Percentiles rank a stretch among this genome's conserved stretches.
These are phyloP conservation scores for Psilocybe azurescens DNA, from an alignment of 768 basidiomycete species.

Conservation along the genomic window DNA sequence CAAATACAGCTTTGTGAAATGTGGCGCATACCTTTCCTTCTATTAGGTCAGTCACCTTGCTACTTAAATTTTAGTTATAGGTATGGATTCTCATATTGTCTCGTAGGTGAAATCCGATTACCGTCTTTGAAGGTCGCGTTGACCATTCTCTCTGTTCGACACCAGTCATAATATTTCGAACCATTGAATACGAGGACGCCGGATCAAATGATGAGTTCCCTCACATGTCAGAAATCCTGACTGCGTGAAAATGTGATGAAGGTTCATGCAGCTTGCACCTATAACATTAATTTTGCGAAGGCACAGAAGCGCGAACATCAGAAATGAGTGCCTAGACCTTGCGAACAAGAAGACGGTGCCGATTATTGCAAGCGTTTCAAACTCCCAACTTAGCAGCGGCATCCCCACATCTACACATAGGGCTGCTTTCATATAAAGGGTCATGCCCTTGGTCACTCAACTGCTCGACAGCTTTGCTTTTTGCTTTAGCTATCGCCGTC, in stretches of 20 bases:
- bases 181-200: constrained; percentile 4
- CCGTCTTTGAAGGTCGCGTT: neutral
- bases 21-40: neutral
- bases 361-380: constrained; percentile 11
- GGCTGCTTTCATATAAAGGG: neutral
- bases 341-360: constrained; percentile 11
- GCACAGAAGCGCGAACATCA: constrained; percentile 15
- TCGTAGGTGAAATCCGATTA: neutral
- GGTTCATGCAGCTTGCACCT: neutral
- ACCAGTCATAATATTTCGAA: neutral
- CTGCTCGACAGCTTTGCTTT: neutral
- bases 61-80: neutral
- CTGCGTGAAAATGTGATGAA: constrained; percentile 19
- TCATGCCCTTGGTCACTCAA: neutral
- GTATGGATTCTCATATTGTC: neutral
- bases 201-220: constrained; percentile 16
- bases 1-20: neutral
- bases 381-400: constrained; percentile 11
- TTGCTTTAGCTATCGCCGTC: constrained; percentile 1
- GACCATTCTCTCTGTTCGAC: neutral
- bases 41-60: neutral
- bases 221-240: constrained; percentile 18
- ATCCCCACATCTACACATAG: neutral
- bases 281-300: constrained; percentile 11
- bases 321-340: constrained; percentile 17